These are phyloP conservation scores for Tephrocybe sp. DNA, from an alignment of 768 basidiomycete genomes.

Conservation along the genomic window DNA sequence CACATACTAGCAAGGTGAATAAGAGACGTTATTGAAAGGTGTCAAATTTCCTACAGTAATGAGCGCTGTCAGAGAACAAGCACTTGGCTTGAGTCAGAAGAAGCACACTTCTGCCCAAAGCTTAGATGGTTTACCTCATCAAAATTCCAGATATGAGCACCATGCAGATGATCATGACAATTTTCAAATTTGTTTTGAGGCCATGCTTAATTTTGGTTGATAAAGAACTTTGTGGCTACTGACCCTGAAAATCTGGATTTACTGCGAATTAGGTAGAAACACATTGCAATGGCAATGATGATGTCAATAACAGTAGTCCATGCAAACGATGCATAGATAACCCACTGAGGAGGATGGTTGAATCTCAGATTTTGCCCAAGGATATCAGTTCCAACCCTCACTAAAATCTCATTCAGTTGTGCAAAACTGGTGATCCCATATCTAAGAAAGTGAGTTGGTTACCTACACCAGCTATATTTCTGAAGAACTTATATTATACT, in stretches of 20 bases:
- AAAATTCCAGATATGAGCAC: conserved; percentile 18
- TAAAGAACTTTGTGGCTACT: no score
- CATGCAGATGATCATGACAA: conserved; percentile 17
- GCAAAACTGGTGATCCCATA: conserved; percentile 14
- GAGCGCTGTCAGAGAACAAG: conserved; percentile 16
- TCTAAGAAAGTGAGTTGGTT: conserved; percentile 1
- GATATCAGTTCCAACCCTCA: conserved; percentile 1
- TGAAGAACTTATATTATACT: background rate
- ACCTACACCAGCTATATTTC: background rate
- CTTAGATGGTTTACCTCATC: conserved; percentile 11
- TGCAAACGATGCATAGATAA: conserved; percentile 22
- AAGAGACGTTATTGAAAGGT: no score
- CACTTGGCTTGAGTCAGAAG: conserved; percentile 4
- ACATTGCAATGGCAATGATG: conserved; percentile 24
- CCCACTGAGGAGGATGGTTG: conserved; percentile 20
- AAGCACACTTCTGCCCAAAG: background rate
- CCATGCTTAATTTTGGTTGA: no score
- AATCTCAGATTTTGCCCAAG: background rate
- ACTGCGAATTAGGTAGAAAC: conserved; percentile 22
- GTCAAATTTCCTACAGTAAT: no score
- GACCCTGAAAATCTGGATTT: conserved; percentile 14
- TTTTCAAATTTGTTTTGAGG: conserved; percentile 16
- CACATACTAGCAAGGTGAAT: no score
- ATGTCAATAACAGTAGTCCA: conserved; percentile 23
- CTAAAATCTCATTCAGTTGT: conserved; percentile 15